Base-by-base conservation (phyloP, 352 stramenopile species). In the Phytophthora citrophthora region DNA sequence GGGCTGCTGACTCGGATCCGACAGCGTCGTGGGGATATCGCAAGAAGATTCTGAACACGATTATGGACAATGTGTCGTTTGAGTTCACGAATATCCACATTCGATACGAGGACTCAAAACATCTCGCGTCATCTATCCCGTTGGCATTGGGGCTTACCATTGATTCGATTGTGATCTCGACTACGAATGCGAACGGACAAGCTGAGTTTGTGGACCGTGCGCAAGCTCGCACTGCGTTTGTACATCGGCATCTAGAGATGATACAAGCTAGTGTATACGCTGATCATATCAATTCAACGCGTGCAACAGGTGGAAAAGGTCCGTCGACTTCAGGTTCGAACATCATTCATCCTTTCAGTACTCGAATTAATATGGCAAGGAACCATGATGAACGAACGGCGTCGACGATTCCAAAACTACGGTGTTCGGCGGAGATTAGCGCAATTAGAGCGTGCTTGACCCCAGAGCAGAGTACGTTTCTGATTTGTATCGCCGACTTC, bases 41-140 rank as follows among this genome's bases (percentile, higher is more conserved):
- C 13, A 86, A 94, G 31, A 90, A 91, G 50, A 94, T 95, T 16
- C 40, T 93, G 13, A 86, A 91, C 65, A 92, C 87, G 13, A 89
- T 95, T 43, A 51, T 94, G 8, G 84, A 95, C 59, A 95, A 95
- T 45, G 79, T 94, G 1, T 86, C 78, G 24, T 84, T 95, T 46
- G 84, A 95, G 69, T 81, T 94, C 41, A 75, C 77, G 20, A 91
- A 92, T 16, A 90, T 95, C 61, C 82, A 94, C 62, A 80, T 95
- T 23, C 80, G 84, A 10, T 95, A 93, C 46, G 86, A 95, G 64
- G 86, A 95, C 59, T 89, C 77, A 9, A 88, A 80, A 24, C 71
- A 85, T 15, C 57, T 91, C 24, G 52, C 90, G 13, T 80, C 81
- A 0, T 81, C 80, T 32, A 77, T 87, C 38, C 67, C 83, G 13